Evolutionary conservation across 2,329 filamentous ascomycete genomes (phyloP).

Genomic region (Epichloe bromicola): DNA sequence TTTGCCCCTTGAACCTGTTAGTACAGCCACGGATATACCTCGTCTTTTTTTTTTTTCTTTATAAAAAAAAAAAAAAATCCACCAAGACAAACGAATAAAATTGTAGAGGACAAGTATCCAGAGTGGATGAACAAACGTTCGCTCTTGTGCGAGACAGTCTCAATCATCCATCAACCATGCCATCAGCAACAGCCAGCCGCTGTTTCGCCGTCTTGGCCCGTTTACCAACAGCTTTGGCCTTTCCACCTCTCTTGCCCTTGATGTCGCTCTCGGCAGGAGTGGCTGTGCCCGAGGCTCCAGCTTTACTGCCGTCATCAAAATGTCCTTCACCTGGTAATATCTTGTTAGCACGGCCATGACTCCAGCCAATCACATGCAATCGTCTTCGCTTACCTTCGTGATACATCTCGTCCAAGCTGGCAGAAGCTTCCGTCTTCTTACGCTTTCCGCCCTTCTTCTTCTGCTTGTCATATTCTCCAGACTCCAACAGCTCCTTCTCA

Average conservation of each 20-base stretch:
- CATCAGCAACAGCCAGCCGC: slow-evolving; percentile 54
- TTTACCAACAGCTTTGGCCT: slow-evolving; percentile 37
- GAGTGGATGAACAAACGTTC: not conserved
- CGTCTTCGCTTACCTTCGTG: slow-evolving; percentile 68
- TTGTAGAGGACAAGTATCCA: too few species aligned
- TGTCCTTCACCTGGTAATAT: slow-evolving; percentile 67
- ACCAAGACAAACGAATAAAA: not conserved
- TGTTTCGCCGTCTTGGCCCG: slow-evolving; percentile 57
- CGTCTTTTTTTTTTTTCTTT: not conserved
- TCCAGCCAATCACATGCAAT: not conserved
- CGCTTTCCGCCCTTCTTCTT: slow-evolving; percentile 49
- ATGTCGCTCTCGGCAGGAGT: slow-evolving; percentile 56
- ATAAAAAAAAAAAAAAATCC: not conserved
- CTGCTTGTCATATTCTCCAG: slow-evolving; percentile 51
- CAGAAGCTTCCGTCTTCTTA: slow-evolving; percentile 38
- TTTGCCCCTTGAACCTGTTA: slow-evolving; percentile 1
- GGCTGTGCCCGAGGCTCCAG: slow-evolving; percentile 56
- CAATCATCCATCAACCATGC: slow-evolving; percentile 23
- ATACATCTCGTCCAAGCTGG: slow-evolving; percentile 92
- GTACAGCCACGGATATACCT: slow-evolving; percentile 1
- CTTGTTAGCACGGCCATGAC: not conserved
- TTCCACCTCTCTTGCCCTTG: slow-evolving; percentile 38
- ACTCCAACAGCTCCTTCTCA: slow-evolving; percentile 73
- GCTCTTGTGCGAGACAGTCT: not conserved
- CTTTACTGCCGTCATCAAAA: slow-evolving; percentile 80